phyloP scores from a whole-genome alignment of 139 green algal genomes.

The Tetratostichococcus sp. region DNA sequence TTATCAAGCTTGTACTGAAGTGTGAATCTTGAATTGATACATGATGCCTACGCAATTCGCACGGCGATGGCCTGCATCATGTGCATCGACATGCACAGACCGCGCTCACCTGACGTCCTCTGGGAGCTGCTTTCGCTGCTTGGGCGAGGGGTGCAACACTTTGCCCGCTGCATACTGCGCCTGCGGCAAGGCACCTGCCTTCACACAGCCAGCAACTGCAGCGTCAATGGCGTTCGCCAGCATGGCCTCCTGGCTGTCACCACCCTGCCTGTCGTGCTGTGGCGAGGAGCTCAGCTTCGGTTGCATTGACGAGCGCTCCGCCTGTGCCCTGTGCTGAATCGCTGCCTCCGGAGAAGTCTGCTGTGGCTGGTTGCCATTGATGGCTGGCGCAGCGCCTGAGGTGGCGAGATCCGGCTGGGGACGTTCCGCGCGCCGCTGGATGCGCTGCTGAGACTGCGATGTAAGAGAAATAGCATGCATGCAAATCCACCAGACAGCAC shows the following conservation, averaged over 20 bases:
- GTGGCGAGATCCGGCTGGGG: no score
- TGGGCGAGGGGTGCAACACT: conserved; percentile 13
- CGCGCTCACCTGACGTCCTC: not conserved
- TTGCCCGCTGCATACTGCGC: conserved; percentile 6
- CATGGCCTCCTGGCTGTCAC: not conserved
- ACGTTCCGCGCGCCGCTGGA: not conserved
- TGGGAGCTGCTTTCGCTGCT: conserved; percentile 15
- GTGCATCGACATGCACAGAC: not conserved
- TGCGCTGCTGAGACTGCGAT: not conserved
- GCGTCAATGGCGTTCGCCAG: conserved; percentile 5
- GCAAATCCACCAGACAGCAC: no score
- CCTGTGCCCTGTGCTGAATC: not conserved
- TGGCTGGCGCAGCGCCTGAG: not conserved
- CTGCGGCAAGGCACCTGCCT: conserved; percentile 7
- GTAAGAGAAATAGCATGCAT: no score
- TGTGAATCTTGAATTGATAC: no score
- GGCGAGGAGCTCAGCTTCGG: no score
- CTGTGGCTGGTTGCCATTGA: no score
- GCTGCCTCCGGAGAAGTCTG: no score
- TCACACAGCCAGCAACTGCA: conserved; percentile 8
- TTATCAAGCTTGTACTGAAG: no score
- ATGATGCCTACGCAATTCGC: no score
- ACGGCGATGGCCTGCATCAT: no score
- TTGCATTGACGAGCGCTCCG: no score
- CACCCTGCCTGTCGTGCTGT: conserved; percentile 7